Evolutionary conservation across 2,329 filamentous ascomycete genomes (phyloP), one percentile per base, ranked within the genome.

Genomic region (Emergomyces orientalis): DNA sequence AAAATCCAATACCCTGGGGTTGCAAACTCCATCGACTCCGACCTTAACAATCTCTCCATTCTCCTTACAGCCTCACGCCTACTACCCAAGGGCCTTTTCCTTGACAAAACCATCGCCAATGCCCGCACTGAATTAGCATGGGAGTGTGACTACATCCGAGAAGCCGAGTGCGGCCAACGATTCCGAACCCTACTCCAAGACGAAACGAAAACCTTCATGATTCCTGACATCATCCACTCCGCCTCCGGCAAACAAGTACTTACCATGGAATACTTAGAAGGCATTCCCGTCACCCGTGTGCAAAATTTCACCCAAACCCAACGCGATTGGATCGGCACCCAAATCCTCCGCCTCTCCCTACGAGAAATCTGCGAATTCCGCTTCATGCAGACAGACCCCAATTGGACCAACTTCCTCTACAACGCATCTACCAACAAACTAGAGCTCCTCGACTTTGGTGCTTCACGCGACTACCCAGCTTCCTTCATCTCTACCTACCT

Each of bases 351-450:
- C 3, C 86, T 99, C 13, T 97, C 91, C 73, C 83, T 97, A 47
- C 88, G 92, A 63, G 94, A 97, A 77, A 93, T 97, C 69, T 88
- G 88, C 67, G 91, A 96, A 76, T 97, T 97, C 84, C 87, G 83
- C 65, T 97, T 96, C 79, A 99, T 99, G 94, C 94, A 99, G 78
- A 99, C 94, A 5, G 94, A 99, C 73, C 94, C 94, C 49, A 99
- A 99, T 80, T 99, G 94, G 94, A 97, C 93, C 41, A 99, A 99
- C 76, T 99, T 99, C 75, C 82, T 97, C 25, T 99, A 91, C 81
- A 94, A 97, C 70, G 79, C 86, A 0, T 69, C 79, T 25, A 85
- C 82, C 3, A 79, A 86, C 69, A 88, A 86, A 71, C 86, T 99
- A 17, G 92, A 96, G 75, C 84, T 99, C 0, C 86, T 99, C 60